Base-by-base conservation (phyloP, 2,329 filamentous ascomycete genomes). In the Dothideomycetes sp. region DNA sequence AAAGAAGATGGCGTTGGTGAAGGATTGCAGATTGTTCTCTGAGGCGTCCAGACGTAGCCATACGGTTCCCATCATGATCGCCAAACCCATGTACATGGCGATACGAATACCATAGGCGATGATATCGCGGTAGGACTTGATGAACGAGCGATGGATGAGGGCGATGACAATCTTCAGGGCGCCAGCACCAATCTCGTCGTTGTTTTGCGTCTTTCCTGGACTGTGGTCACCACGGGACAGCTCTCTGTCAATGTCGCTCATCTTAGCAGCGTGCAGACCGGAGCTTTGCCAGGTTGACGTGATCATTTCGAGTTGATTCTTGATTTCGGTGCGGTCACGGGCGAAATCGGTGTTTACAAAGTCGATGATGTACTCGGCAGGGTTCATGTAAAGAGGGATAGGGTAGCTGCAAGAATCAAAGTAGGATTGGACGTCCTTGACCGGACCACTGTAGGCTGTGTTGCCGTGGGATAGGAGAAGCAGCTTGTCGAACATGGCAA, bases 21-120 rank as follows among this genome's bases (percentile, higher is more conserved):
- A 83, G 0, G 84, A 78, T 52, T 85, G 80, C 50, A 94, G 89
- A 44, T 82, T 81, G 42, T 71, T 65, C 56, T 93, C 85, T 0
- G 70, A 64, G 0, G 80, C 70, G 4, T 71, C 64, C 3, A 94
- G 68, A 5, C 85, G 76, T 11, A 93, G 64, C 80, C 84, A 94
- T 10, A 93, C 82, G 0, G 86, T 93, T 4, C 86, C 85, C 80
- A 89, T 87, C 74, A 91, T 80, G 51, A 91, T 75, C 1, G 84
- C 84, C 12, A 93, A 69, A 62, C 75, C 76, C 45, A 80, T 69
- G 59, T 93, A 91, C 84, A 93, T 93, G 28, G 74, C 80, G 29
- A 91, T 69, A 3, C 86, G 76, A 50, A 91, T 85, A 0, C 82
- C 83, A 53, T 94, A 94, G 0, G 80, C 84, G 37, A 94, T 76